Percentiles rank a stretch among this genome's conserved stretches.
Evolutionary conservation across 805 yeast genomes (phyloP).

Genomic region (Nematodospora valgi): DNA sequence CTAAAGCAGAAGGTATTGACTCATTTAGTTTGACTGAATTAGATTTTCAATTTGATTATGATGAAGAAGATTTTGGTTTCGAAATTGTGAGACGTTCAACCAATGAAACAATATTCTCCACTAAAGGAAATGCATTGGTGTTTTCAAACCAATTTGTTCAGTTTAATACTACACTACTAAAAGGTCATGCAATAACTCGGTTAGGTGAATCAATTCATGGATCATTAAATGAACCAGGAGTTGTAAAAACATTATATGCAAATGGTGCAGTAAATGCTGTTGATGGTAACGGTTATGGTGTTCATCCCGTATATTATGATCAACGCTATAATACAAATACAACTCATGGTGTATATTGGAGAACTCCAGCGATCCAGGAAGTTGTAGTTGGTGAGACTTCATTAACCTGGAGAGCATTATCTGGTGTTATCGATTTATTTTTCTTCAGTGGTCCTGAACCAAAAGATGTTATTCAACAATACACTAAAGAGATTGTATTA

Average conservation of each 20-base stretch:
- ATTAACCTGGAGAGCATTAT: slow-evolving; percentile 25
- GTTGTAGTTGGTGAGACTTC: slow-evolving; percentile 21
- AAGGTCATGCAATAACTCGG: slow-evolving; percentile 23
- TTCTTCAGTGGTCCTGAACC: slow-evolving; percentile 22
- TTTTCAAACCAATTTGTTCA: slow-evolving; percentile 30
- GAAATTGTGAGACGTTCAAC: slow-evolving; percentile 18
- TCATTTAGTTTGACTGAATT: slow-evolving; percentile 1
- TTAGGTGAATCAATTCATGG: slow-evolving; percentile 32
- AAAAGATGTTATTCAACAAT: slow-evolving; percentile 20
- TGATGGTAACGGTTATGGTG: slow-evolving; percentile 29
- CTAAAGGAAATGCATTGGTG: slow-evolving; percentile 25
- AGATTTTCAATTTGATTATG: slow-evolving; percentile 13
- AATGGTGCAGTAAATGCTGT: slow-evolving; percentile 24
- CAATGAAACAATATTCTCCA: slow-evolving; percentile 24
- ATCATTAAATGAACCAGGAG: slow-evolving; percentile 20
- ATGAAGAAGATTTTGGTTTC: slow-evolving; percentile 12
- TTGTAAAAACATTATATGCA: slow-evolving; percentile 25
- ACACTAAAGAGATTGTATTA: slow-evolving; percentile 18
- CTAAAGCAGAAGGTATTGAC: slow-evolving; percentile 8
- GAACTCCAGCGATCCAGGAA: slow-evolving; percentile 27
- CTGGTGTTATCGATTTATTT: slow-evolving; percentile 26
- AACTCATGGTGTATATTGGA: slow-evolving; percentile 29
- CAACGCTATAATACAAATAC: slow-evolving; percentile 19
- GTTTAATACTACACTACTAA: slow-evolving; percentile 25
- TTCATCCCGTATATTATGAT: slow-evolving; percentile 29